These are phyloP conservation scores for Passiflora organensis DNA, from an alignment of 345 rosid genomes.

Conservation along the genomic window DNA sequence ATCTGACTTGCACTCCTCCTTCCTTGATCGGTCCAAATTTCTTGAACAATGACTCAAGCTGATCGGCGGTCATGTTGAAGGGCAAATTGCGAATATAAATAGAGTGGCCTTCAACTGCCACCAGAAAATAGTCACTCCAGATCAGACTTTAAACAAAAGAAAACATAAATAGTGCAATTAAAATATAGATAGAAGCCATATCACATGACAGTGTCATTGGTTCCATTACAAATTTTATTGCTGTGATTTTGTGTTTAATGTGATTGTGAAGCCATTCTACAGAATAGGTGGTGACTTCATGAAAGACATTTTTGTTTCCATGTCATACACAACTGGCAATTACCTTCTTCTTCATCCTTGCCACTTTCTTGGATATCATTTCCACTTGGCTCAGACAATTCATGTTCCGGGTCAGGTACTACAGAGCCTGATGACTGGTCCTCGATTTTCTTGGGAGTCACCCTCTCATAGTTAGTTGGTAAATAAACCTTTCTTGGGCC, in stretches of 20 bases:
- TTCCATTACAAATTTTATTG: neutral
- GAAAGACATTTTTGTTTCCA: too few species aligned
- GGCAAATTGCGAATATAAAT: constrained; percentile 26
- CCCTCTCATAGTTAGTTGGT: constrained; percentile 6
- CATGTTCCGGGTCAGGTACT: constrained; percentile 14
- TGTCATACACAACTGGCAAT: neutral
- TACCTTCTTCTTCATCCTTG: constrained; percentile 20
- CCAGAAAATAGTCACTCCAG: constrained; percentile 1
- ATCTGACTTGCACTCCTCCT: constrained; percentile 27
- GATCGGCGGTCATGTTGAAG: constrained; percentile 6
- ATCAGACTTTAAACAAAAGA: neutral
- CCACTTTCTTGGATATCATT: constrained; percentile 15
- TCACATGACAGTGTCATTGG: neutral
- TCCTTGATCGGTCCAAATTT: constrained; percentile 26
- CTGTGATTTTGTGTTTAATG: neutral
- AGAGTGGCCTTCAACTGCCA: constrained; percentile 26
- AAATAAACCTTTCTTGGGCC: constrained; percentile 18
- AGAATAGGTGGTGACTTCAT: neutral
- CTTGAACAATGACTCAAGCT: constrained; percentile 22
- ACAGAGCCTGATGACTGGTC: neutral
- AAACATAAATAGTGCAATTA: neutral
- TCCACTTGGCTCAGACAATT: constrained; percentile 14
- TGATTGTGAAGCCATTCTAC: neutral
- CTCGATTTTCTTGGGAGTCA: constrained; percentile 18
- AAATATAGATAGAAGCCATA: neutral